Evolutionary conservation across 2,329 filamentous ascomycete species (phyloP), one percentile per base, ranked within the genome.

Genomic region (Purpureocillium takamizusanense): DNA sequence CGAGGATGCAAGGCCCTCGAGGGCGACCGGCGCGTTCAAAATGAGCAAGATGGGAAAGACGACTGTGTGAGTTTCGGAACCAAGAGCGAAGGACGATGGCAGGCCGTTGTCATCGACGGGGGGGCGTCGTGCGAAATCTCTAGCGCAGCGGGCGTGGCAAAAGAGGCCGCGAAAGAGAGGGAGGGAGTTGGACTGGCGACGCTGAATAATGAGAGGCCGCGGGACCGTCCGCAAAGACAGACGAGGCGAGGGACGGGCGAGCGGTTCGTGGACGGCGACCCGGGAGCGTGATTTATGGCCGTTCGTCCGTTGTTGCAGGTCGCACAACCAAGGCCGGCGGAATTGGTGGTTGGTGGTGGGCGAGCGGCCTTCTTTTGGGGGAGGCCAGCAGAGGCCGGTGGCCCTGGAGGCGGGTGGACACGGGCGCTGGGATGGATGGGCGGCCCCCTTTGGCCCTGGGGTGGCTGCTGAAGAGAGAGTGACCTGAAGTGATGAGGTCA

Each of bases 401-500:
- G 18, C 13, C 16, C 35, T 31, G 14, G 14, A n/a, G 15, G 21
- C 15, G 25, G 35, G 36, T 39, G n/a, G n/a, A n/a, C n/a, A n/a
- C n/a, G n/a, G n/a, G n/a, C n/a, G n/a, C n/a, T n/a, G n/a, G n/a
- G n/a, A n/a, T n/a, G n/a, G n/a, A n/a, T n/a, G n/a, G n/a, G n/a
- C n/a, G 36, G 41, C 33, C 31, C 41, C 40, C 27, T 39, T 42
- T 42, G 41, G 41, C 7, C 28, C 28, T 13, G 23, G 38, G 37
- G 46, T 43, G 34, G 28, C 31, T 37, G 27, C 38, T 34, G 35
- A 39, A 42, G 33, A 41, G 42, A 6, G 21, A 25, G 21, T 25
- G 21, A 25, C 21, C 21, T 25, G 21, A n/a, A 25, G 21, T 50
- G 47, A 50, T 49, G 48, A 50, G 50, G 48, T 53, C 51, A 53